A percentile compares a stretch with the other conserved stretches of the same genome.
Conservation (phyloP, 306 rosid genomes). For the Mimosa pudica region DNA sequence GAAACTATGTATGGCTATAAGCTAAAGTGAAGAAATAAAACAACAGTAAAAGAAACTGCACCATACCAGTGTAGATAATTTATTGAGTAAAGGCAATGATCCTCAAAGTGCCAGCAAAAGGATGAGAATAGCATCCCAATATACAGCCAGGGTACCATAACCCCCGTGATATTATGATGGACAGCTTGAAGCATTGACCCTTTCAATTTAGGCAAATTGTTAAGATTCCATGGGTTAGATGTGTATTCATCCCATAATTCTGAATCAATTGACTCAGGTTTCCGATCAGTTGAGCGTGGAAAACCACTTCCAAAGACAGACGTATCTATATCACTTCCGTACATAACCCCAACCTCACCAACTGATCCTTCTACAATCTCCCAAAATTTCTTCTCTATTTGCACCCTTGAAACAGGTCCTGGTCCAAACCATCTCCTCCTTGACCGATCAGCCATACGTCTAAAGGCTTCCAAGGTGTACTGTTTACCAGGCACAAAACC, state of each 20-base stretch:
- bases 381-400: slow-evolving; percentile 94
- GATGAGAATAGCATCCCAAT: slow-evolving; percentile 98
- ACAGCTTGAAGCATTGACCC: slow-evolving; percentile 91
- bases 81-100: slow-evolving; percentile 97
- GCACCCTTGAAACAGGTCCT: slow-evolving; percentile 77
- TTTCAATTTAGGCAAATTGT: slow-evolving; percentile 90
- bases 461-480: slow-evolving; percentile 75
- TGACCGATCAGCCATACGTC: slow-evolving; percentile 76
- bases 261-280: slow-evolving; percentile 64
- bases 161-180: slow-evolving; percentile 94
- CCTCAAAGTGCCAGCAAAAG: slow-evolving; percentile 99
- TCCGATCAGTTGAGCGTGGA: slow-evolving; percentile 68
- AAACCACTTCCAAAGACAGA: slow-evolving; percentile 92
- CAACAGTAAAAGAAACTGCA: slow-evolving; percentile 23
- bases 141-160: slow-evolving; percentile 98
- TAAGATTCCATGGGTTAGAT: slow-evolving; percentile 92
- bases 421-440: slow-evolving; percentile 95
- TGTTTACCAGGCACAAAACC: slow-evolving; percentile 93
- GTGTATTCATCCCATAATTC: slow-evolving; percentile 83
- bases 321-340: slow-evolving; percentile 96
- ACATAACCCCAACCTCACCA: slow-evolving; percentile 95
- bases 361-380: slow-evolving; percentile 94
- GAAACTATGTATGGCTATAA: not conserved
- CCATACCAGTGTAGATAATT: slow-evolving; percentile 96
- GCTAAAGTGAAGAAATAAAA: not conserved